These are phyloP conservation scores for Diaporthe vexans DNA, from an alignment of 2,329 filamentous ascomycete genomes.

Conservation along the genomic window DNA sequence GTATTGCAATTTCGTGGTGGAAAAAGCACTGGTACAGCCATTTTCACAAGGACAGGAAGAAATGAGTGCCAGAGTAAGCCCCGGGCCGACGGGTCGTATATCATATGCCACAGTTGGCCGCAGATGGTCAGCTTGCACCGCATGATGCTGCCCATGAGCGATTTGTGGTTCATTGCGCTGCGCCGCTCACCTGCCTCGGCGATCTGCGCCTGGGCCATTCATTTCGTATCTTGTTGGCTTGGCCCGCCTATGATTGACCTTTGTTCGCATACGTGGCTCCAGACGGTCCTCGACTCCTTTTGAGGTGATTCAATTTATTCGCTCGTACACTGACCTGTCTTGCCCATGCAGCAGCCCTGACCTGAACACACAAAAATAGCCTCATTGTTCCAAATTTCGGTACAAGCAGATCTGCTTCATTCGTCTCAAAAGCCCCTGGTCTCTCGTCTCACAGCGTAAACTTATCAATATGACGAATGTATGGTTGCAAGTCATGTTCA, in stretches of 20 bases:
- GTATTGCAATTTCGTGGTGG: not conserved
- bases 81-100: not conserved
- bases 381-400: not conserved
- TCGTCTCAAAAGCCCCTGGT: not conserved
- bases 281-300: not conserved
- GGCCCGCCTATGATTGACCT: not conserved
- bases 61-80: not conserved
- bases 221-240: not conserved
- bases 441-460: not conserved
- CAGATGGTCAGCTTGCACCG: not conserved
- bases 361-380: not conserved
- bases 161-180: constrained; percentile 4
- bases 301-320: not conserved
- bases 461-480: not conserved
- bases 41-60: not conserved
- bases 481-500: not conserved
- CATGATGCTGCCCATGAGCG: not conserved
- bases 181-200: constrained; percentile 12
- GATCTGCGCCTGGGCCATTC: constrained; percentile 20
- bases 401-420: not conserved
- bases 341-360: not conserved
- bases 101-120: not conserved
- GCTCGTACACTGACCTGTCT: not conserved
- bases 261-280: constrained; percentile 8
- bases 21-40: not conserved